Evolutionary conservation across 495 filamentous ascomycete species (phyloP).

Genomic region (Cenococcum geophilum): DNA sequence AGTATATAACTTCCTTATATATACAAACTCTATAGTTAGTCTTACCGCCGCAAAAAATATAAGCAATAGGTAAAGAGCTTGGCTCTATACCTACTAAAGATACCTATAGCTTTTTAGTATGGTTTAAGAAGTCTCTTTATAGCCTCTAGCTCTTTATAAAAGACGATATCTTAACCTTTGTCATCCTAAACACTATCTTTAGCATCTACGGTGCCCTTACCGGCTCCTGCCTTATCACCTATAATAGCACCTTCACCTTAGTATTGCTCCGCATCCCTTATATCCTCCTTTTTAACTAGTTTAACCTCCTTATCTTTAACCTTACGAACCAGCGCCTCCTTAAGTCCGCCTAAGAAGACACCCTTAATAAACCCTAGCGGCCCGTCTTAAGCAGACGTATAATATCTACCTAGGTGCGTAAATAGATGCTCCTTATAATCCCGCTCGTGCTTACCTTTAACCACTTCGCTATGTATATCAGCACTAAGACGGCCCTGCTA

Average conservation of each 20-base stretch:
- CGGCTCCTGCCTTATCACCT: neutral
- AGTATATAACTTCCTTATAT: too few species aligned
- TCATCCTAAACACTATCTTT: conserved; percentile 18
- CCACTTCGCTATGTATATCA: conserved; percentile 35
- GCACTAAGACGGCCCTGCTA: conserved; percentile 36
- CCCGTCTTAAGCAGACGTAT: conserved; percentile 45
- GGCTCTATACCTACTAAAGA: too few species aligned
- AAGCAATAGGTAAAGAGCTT: too few species aligned
- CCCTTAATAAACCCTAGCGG: conserved; percentile 55
- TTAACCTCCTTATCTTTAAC: conserved; percentile 41
- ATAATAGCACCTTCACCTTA: neutral
- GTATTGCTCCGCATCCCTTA: neutral
- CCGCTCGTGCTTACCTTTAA: conserved; percentile 36
- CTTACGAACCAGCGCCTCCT: conserved; percentile 48
- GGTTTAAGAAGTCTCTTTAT: neutral
- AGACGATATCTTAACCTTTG: conserved; percentile 12
- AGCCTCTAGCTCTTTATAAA: conserved; percentile 23
- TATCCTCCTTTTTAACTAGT: conserved; percentile 27
- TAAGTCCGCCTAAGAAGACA: conserved; percentile 46
- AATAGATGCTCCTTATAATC: conserved; percentile 37
- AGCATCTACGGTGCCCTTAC: conserved; percentile 13
- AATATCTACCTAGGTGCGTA: conserved; percentile 37
- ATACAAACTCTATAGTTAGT: too few species aligned
- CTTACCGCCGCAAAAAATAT: too few species aligned
- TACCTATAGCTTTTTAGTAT: too few species aligned